These are phyloP conservation scores for Aspergillus bombycis DNA, from an alignment of 2,329 filamentous ascomycete genomes.

Conservation along the genomic window DNA sequence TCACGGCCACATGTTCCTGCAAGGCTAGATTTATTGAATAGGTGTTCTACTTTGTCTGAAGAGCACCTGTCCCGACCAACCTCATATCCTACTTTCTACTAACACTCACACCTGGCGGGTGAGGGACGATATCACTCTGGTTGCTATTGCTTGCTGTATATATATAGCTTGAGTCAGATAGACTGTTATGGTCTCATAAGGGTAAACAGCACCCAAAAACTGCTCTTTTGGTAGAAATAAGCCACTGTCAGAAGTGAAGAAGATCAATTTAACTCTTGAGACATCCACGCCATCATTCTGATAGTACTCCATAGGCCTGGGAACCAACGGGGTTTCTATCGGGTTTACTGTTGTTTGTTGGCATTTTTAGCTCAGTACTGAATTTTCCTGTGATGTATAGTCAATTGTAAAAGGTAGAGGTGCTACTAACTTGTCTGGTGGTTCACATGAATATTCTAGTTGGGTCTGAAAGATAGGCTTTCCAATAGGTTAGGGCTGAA, in stretches of 20 bases:
- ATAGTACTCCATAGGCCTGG: not conserved
- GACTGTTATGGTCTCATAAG: not conserved
- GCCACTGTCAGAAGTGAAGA: not conserved
- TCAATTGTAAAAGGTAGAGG: not conserved
- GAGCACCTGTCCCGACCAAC: not conserved
- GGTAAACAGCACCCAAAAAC: not conserved
- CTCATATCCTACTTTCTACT: not conserved
- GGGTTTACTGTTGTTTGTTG: not conserved
- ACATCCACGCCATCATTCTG: not conserved
- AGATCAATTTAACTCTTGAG: not conserved
- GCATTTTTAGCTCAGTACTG: not conserved
- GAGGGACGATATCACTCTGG: not conserved
- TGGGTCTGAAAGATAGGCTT: not conserved
- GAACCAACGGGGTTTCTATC: not conserved
- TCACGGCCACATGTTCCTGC: too few relatives aligned
- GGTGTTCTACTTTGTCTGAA: not conserved
- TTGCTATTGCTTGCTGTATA: not conserved
- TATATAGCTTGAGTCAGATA: not conserved
- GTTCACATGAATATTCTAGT: not conserved
- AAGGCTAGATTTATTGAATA: not conserved
- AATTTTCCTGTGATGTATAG: not conserved
- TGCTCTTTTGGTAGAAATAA: not conserved
- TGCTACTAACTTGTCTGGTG: not conserved
- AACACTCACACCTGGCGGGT: not conserved
- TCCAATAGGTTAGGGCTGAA: not conserved